Conservation (phyloP, 129 eudicot genomes). For the Calendula officinalis region DNA sequence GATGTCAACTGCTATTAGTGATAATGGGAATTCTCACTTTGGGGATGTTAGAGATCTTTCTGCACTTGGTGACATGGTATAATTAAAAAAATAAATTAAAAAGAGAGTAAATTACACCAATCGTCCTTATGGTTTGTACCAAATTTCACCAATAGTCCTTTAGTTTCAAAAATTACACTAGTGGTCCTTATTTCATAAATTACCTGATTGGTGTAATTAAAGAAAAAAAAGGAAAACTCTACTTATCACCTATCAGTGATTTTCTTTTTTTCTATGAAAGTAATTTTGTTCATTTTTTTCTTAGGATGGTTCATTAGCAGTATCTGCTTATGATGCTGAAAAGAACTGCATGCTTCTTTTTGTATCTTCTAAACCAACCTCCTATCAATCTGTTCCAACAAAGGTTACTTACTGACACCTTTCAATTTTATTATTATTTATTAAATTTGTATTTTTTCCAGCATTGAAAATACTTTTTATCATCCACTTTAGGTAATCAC, state of each 20-base stretch:
- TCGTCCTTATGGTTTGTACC: no score
- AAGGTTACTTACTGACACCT: slow-evolving; percentile 48
- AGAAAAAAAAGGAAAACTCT: no score
- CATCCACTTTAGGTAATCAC: slow-evolving; percentile 58
- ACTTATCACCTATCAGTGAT: neutral
- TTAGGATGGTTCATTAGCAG: slow-evolving; percentile 82
- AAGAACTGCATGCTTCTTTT: slow-evolving; percentile 76
- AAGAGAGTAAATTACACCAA: no score
- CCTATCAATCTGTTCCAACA: slow-evolving; percentile 88
- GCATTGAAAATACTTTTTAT: slow-evolving; percentile 25
- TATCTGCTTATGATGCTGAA: slow-evolving; percentile 73
- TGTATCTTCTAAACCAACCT: slow-evolving; percentile 80
- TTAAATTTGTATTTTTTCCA: neutral
- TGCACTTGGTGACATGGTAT: slow-evolving; percentile 92
- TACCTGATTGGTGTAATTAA: no score
- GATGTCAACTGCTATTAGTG: slow-evolving; percentile 63
- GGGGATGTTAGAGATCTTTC: slow-evolving; percentile 86
- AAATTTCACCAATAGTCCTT: no score
- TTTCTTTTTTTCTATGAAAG: slow-evolving; percentile 12
- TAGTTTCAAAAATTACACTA: no score
- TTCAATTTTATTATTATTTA: neutral
- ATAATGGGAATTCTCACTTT: slow-evolving; percentile 58
- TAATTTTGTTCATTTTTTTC: neutral
- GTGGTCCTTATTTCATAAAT: no score
- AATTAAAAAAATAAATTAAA: neutral